Conservation (phyloP, 805 yeast genomes). For the Ogataea chonburiensis region DNA sequence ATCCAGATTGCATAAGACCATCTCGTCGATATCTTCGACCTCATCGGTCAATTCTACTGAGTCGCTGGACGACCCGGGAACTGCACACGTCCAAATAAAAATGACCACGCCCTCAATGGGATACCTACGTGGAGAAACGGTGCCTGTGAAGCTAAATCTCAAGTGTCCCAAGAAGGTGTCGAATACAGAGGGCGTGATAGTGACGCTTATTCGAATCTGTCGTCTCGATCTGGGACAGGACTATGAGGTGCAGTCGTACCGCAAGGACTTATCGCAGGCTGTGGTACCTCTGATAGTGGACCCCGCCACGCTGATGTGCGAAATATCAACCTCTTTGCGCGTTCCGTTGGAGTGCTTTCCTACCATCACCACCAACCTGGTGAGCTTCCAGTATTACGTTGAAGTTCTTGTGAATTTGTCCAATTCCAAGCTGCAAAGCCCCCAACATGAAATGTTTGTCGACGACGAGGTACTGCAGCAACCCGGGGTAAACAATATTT, state of each 20-base stretch:
- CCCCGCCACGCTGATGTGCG: conserved; percentile 55
- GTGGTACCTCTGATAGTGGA: conserved; percentile 79
- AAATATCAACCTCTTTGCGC: conserved; percentile 58
- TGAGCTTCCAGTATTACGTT: conserved; percentile 79
- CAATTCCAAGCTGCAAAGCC: conserved; percentile 37
- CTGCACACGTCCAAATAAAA: conserved; percentile 30
- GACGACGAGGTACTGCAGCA: conserved; percentile 29
- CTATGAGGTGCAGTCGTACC: conserved; percentile 63
- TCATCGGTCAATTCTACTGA: conserved; percentile 38
- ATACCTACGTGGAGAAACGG: conserved; percentile 71
- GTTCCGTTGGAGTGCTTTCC: conserved; percentile 88
- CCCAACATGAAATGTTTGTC: conserved; percentile 17
- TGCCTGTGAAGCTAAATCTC: conserved; percentile 67
- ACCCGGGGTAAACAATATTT: conserved; percentile 38
- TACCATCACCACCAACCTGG: conserved; percentile 67
- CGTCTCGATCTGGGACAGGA: conserved; percentile 61
- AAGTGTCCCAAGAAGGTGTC: conserved; percentile 70
- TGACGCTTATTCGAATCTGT: conserved; percentile 79
- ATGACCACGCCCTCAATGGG: conserved; percentile 62
- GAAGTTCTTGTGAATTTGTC: conserved; percentile 83
- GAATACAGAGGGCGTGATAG: conserved; percentile 69
- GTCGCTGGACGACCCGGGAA: conserved; percentile 15
- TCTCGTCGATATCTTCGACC: conserved; percentile 42
- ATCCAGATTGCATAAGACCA: conserved; percentile 36
- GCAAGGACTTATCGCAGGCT: conserved; percentile 81